Evolutionary conservation across 1,139 yeast genomes (phyloP), one percentile per base, ranked within the genome.

Genomic region (Yarrowia galli): DNA sequence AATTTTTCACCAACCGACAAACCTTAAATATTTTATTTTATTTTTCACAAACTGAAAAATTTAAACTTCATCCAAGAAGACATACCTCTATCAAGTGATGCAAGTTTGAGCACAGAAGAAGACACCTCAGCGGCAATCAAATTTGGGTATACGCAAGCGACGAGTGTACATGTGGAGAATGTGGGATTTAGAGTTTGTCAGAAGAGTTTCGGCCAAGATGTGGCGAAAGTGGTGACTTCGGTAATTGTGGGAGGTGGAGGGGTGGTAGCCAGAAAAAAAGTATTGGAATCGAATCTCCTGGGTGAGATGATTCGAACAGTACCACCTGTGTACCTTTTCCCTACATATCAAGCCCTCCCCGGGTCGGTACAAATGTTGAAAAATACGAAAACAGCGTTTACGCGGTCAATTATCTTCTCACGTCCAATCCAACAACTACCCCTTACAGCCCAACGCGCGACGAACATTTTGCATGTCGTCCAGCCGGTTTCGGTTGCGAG

Each of bases 61-160:
- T n/a, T n/a, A n/a, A n/a, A n/a, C n/a, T n/a, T n/a, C n/a, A n/a
- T n/a, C n/a, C n/a, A n/a, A n/a, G n/a, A n/a, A n/a, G n/a, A 22
- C 40, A 15, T 23, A 13, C 49, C 18, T 18, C 32, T 46, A 32
- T 16, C 49, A 18, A 6, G 54, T n/a, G 28, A 9, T 48, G 54
- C 54, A 48, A 28, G 38, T 9, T 32, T 20, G 8, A 22, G 48
- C 48, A 22, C 48, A 25, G 25, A 22, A 43, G 23, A 20, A 10
- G 15, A 42, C 45, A n/a, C n/a, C n/a, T n/a, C n/a, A n/a, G n/a
- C n/a, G n/a, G 45, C 45, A 18, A 20, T 28, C 54, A 18, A 25
- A 49, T 49, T 49, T 12, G 38, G 56, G 25, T 20, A 18, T 28
- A 6, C 13, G n/a, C 18, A 49, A 49, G 56, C 56, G 56, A 49